Percentiles rank a stretch among this genome's conserved stretches.
Evolutionary conservation across 2,329 filamentous ascomycete genomes (phyloP).

Genomic region (Neopestalotiopsis sp.): DNA sequence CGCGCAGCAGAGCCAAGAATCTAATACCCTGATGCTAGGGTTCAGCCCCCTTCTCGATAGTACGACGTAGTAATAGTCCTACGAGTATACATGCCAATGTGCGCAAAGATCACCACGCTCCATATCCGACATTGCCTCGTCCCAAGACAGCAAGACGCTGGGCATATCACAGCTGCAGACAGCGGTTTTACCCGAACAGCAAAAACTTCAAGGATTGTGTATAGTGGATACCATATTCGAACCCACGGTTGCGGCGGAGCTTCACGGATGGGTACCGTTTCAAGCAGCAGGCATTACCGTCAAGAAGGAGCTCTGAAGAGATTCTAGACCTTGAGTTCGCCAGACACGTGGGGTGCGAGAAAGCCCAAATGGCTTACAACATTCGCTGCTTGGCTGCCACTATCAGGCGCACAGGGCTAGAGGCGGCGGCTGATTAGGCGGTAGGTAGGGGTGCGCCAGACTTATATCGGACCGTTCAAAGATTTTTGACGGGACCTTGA

Average conservation of each 20-base stretch:
- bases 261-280: conserved; percentile 13
- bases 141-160: conserved; percentile 3
- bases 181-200: conserved; percentile 16
- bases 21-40: neutral
- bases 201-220: neutral
- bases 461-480: conserved; percentile 15
- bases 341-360: conserved; percentile 2
- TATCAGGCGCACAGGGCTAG: conserved; percentile 6
- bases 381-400: neutral
- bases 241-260: neutral
- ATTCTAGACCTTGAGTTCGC: neutral
- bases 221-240: neutral
- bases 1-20: neutral
- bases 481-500: neutral
- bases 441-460: neutral
- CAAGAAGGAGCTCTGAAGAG: neutral
- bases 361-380: neutral
- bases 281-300: conserved; percentile 10
- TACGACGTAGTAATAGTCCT: too few species aligned
- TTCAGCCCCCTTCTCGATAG: neutral
- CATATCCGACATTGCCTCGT: conserved; percentile 4
- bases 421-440: neutral
- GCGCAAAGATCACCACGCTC: neutral
- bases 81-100: too few species aligned
- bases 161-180: neutral